Evolutionary conservation across 2,329 filamentous ascomycete genomes (phyloP).

Genomic region (Emergomyces orientalis): DNA sequence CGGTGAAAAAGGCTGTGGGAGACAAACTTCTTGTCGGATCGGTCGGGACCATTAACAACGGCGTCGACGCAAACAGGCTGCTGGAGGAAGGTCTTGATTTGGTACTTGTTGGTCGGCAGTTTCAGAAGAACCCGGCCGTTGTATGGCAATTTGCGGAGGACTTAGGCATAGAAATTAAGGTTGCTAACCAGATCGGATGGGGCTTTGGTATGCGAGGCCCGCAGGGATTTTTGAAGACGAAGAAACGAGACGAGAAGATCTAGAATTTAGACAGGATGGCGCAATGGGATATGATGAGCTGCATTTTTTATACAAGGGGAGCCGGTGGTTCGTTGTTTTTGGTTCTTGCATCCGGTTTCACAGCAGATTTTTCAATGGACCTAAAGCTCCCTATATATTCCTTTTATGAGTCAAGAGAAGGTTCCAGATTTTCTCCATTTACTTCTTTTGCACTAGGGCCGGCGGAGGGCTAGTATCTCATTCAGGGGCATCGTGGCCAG

Average conservation of each 20-base stretch:
- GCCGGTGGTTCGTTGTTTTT: too few species aligned
- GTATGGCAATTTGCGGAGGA: slow-evolving; percentile 65
- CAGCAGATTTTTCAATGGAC: too few species aligned
- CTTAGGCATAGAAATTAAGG: slow-evolving; percentile 59
- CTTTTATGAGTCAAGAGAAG: too few species aligned
- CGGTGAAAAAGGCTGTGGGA: slow-evolving; percentile 64
- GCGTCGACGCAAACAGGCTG: slow-evolving; percentile 57
- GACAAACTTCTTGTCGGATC: slow-evolving; percentile 61
- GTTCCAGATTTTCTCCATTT: too few species aligned
- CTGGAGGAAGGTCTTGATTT: slow-evolving; percentile 53
- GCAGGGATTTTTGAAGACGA: slow-evolving; percentile 10
- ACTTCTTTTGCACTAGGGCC: too few species aligned
- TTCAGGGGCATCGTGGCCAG: too few species aligned
- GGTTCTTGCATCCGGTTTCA: too few species aligned
- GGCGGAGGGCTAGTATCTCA: too few species aligned
- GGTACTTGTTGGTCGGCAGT: slow-evolving; percentile 64
- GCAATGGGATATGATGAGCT: neutral
- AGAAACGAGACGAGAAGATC: slow-evolving; percentile 5
- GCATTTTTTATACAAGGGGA: too few species aligned
- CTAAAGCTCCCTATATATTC: too few species aligned
- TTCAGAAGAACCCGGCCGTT: slow-evolving; percentile 72
- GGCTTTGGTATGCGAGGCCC: slow-evolving; percentile 43
- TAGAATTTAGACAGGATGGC: neutral
- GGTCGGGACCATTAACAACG: slow-evolving; percentile 64
- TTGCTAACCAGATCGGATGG: slow-evolving; percentile 63